Conservation (phyloP, 202 grass and related monocot genomes). For the Schoenoplectus triqueter region DNA sequence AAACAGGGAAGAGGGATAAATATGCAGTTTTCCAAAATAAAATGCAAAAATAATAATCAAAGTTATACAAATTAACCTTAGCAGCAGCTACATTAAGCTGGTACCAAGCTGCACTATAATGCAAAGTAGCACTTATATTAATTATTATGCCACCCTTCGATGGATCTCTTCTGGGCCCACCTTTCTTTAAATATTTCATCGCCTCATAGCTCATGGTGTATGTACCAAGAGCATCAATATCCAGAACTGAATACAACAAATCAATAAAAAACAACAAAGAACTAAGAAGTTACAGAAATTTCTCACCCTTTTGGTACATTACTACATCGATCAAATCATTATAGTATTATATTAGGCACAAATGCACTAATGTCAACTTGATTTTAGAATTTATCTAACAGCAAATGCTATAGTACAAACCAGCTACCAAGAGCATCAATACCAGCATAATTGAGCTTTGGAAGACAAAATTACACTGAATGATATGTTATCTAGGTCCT, state of each 20-base stretch:
- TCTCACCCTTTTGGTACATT: neutral
- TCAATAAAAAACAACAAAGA: neutral
- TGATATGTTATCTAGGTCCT: neutral
- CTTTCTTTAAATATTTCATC: slow-evolving; percentile 85
- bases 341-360: slow-evolving; percentile 1
- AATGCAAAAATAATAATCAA: neutral
- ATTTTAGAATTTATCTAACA: neutral
- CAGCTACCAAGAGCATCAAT: too few relatives aligned
- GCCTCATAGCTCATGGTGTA: slow-evolving; percentile 92
- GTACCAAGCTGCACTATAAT: slow-evolving; percentile 91
- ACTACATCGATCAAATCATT: neutral
- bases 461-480: neutral
- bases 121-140: slow-evolving; percentile 91
- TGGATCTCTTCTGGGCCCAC: slow-evolving; percentile 58
- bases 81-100: slow-evolving; percentile 88
- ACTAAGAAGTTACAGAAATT: neutral
- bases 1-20: neutral
- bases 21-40: neutral
- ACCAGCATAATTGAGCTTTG: neutral
- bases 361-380: neutral
- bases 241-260: slow-evolving; percentile 62
- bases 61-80: slow-evolving; percentile 55
- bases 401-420: neutral
- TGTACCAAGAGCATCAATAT: slow-evolving; percentile 91
- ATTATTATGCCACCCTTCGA: slow-evolving; percentile 74